Percentiles rank a stretch among this genome's conserved stretches.
Evolutionary conservation across 768 basidiomycete species (phyloP).

Genomic region (Asterophora lycoperdoides): DNA sequence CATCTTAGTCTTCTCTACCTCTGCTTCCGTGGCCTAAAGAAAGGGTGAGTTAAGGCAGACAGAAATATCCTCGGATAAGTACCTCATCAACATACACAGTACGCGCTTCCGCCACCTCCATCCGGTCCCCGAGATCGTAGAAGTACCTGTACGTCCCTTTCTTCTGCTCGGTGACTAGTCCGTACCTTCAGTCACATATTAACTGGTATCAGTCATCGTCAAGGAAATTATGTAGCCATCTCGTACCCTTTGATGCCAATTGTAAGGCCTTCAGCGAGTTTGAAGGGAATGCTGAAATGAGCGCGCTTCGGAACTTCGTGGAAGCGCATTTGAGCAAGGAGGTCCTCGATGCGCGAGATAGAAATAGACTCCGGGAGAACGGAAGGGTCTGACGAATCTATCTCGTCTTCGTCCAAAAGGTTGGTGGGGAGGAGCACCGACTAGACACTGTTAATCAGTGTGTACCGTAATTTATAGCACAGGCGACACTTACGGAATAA

Average conservation of each 20-base stretch:
- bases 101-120: conserved; percentile 69
- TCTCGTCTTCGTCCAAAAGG: conserved; percentile 50
- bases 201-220: neutral
- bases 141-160: conserved; percentile 83
- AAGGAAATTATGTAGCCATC: neutral
- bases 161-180: conserved; percentile 82
- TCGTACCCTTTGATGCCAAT: conserved; percentile 79
- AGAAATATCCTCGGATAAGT: conserved; percentile 5
- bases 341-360: conserved; percentile 71
- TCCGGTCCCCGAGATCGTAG: conserved; percentile 67
- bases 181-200: conserved; percentile 53
- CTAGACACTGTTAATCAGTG: conserved; percentile 29
- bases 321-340: conserved; percentile 76
- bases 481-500: conserved; percentile 52
- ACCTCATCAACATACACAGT: conserved; percentile 81
- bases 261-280: conserved; percentile 66
- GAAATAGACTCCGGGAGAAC: conserved; percentile 68
- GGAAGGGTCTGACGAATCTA: conserved; percentile 33
- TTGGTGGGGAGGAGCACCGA: conserved; percentile 55
- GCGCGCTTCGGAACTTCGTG: conserved; percentile 82
- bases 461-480: too few relatives aligned
- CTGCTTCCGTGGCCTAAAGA: conserved; percentile 39
- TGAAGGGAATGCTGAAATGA: conserved; percentile 76
- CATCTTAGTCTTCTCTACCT: conserved; percentile 42
- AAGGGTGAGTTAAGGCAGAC: neutral